Percentiles rank a stretch among this genome's conserved stretches.
Conservation (phyloP, 805 yeast species). For the Maudiozyma pseudohumilis region DNA sequence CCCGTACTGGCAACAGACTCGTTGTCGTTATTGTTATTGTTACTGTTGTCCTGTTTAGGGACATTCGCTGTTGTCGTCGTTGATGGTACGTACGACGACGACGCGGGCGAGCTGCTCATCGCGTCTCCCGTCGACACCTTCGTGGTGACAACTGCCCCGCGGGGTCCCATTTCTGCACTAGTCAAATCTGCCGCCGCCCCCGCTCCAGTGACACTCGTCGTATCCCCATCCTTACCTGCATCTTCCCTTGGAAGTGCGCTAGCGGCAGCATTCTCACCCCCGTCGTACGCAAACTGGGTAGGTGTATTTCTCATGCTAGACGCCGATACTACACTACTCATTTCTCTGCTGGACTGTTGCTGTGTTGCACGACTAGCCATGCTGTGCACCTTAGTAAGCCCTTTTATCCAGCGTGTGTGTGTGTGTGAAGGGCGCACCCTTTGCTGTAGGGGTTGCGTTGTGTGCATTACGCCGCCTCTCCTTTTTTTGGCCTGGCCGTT, state of each 20-base stretch:
- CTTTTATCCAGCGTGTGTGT: too few species aligned
- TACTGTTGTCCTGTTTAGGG: constrained; percentile 1
- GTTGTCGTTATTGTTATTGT: not conserved
- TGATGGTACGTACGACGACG: constrained; percentile 2
- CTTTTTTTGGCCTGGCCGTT: too few species aligned
- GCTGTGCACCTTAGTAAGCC: too few species aligned
- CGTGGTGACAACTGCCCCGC: constrained; percentile 9
- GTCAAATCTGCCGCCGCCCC: constrained; percentile 10
- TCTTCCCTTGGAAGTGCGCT: not conserved
- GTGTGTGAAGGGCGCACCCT: too few species aligned
- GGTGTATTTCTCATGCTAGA: not conserved
- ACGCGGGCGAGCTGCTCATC: constrained; percentile 12
- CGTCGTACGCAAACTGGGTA: not conserved
- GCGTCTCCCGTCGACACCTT: constrained; percentile 11
- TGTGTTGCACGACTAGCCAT: too few species aligned
- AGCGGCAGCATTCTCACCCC: not conserved
- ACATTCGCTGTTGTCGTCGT: not conserved
- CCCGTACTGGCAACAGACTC: not conserved
- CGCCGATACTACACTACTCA: constrained; percentile 1
- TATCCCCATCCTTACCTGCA: not conserved
- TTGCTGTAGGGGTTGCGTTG: too few species aligned
- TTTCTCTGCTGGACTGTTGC: too few species aligned
- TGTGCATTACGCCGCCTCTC: too few species aligned
- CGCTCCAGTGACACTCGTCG: constrained; percentile 8
- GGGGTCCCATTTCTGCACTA: too few species aligned